These are phyloP conservation scores for Xylaria sp. DNA, from an alignment of 2,329 filamentous ascomycete genomes.

Conservation along the genomic window DNA sequence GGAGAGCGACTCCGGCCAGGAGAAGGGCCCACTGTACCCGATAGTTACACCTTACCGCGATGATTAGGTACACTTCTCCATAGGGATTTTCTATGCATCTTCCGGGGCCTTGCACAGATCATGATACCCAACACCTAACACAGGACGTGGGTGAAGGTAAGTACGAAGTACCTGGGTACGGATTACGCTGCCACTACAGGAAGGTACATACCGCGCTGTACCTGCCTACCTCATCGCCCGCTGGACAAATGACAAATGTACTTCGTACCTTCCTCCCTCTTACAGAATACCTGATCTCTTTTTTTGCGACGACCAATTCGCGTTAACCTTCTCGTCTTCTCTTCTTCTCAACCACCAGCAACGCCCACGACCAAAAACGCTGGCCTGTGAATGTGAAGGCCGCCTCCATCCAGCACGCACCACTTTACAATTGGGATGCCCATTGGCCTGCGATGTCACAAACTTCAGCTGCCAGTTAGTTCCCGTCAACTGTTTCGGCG, in stretches of 20 bases:
- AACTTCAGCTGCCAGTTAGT: slow-evolving; percentile 27
- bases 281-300: slow-evolving; percentile 13
- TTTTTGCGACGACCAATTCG: slow-evolving; percentile 28
- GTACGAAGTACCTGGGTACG: slow-evolving; percentile 1
- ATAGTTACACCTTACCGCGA: background rate
- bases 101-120: slow-evolving; percentile 3
- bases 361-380: background rate
- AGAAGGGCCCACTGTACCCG: background rate
- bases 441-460: slow-evolving; percentile 28
- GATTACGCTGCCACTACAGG: background rate
- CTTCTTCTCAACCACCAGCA: slow-evolving; percentile 19
- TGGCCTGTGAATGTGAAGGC: slow-evolving; percentile 8
- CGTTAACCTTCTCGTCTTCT: slow-evolving; percentile 23
- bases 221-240: slow-evolving; percentile 9
- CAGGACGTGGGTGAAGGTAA: background rate
- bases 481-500: slow-evolving; percentile 19
- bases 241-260: slow-evolving; percentile 5
- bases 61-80: background rate
- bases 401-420: slow-evolving; percentile 11
- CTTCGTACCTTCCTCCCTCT: slow-evolving; percentile 4
- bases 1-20: background rate
- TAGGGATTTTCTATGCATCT: background rate
- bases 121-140: background rate
- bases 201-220: slow-evolving; percentile 6
- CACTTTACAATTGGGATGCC: slow-evolving; percentile 27